Evolutionary conservation across 768 basidiomycete genomes (phyloP).

Genomic region (Tricholoma sp.): DNA sequence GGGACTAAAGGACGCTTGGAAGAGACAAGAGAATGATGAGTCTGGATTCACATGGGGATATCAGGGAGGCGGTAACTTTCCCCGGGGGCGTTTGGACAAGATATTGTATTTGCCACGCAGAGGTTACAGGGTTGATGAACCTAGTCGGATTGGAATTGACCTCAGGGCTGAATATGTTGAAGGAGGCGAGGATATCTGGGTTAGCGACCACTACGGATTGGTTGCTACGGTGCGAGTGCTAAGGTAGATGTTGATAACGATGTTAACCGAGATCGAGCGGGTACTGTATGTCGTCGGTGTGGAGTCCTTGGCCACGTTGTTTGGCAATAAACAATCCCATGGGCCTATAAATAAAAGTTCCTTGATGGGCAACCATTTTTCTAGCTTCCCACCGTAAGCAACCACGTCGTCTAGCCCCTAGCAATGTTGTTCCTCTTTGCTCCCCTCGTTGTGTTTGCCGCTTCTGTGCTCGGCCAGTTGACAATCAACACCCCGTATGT

Average conservation of each 20-base stretch:
- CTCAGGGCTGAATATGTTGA: conserved; percentile 36
- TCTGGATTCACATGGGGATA: conserved; percentile 66
- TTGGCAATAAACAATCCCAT: conserved; percentile 18
- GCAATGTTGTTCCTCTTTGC: conserved; percentile 47
- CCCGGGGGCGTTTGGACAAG: conserved; percentile 60
- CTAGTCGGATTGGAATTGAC: conserved; percentile 52
- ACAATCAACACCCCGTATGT: conserved; percentile 72
- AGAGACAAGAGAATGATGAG: conserved; percentile 35
- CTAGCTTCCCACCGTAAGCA: conserved; percentile 21
- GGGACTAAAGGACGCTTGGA: conserved; percentile 60
- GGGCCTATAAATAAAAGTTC: conserved; percentile 10
- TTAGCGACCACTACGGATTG: conserved; percentile 70
- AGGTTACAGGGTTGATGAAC: conserved; percentile 48
- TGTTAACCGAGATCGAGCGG: background rate
- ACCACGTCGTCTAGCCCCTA: conserved; percentile 18
- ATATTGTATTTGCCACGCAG: conserved; percentile 50
- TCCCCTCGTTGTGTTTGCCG: conserved; percentile 34
- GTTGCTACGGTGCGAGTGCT: conserved; percentile 30
- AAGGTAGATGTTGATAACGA: conserved; percentile 10
- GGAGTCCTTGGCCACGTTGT: no score
- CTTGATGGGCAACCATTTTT: conserved; percentile 13
- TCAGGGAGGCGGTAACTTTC: conserved; percentile 44
- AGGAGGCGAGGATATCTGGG: conserved; percentile 32
- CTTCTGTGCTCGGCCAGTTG: conserved; percentile 39
- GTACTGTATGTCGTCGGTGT: no score